Evolutionary conservation across 2,329 filamentous ascomycete genomes (phyloP).

Genomic region (Tolypocladium pustulatum): DNA sequence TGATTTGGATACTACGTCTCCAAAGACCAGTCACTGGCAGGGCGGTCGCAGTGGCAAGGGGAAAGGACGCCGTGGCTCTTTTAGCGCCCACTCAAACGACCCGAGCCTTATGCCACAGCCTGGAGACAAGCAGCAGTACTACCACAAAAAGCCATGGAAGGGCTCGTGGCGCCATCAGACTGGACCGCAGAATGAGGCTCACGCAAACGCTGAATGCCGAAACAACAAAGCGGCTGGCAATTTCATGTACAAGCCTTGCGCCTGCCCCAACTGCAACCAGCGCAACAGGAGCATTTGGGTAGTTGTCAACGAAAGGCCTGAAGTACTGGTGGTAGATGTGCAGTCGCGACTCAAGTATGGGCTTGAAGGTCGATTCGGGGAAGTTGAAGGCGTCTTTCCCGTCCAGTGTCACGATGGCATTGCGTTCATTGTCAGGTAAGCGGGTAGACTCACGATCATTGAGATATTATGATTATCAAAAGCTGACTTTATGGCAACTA

Average conservation of each 20-base stretch:
- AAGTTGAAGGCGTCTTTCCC: constrained; percentile 17
- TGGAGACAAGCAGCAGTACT: background rate
- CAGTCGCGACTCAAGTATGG: constrained; percentile 18
- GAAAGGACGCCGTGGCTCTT: background rate
- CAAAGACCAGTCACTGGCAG: constrained; percentile 1
- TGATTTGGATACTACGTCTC: background rate
- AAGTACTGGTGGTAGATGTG: constrained; percentile 9
- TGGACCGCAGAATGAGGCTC: background rate
- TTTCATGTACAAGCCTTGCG: constrained; percentile 17
- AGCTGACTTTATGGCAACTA: constrained; percentile 3
- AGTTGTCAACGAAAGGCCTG: constrained; percentile 6
- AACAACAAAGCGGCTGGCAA: constrained; percentile 8
- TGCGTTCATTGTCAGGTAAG: constrained; percentile 19
- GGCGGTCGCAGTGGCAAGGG: background rate
- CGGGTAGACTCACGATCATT: background rate
- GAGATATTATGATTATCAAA: background rate
- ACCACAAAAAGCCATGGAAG: background rate
- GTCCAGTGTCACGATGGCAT: background rate
- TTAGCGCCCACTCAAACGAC: background rate
- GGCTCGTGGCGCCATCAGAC: background rate
- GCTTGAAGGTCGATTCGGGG: constrained; percentile 15
- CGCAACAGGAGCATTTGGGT: constrained; percentile 22
- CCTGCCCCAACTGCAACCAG: constrained; percentile 15
- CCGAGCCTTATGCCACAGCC: background rate
- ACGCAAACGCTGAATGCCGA: constrained; percentile 7